A percentile compares a stretch with the other conserved stretches of the same genome.
These are phyloP conservation scores for Tolypocladium album DNA, from an alignment of 2,329 filamentous ascomycete species.

Conservation along the genomic window DNA sequence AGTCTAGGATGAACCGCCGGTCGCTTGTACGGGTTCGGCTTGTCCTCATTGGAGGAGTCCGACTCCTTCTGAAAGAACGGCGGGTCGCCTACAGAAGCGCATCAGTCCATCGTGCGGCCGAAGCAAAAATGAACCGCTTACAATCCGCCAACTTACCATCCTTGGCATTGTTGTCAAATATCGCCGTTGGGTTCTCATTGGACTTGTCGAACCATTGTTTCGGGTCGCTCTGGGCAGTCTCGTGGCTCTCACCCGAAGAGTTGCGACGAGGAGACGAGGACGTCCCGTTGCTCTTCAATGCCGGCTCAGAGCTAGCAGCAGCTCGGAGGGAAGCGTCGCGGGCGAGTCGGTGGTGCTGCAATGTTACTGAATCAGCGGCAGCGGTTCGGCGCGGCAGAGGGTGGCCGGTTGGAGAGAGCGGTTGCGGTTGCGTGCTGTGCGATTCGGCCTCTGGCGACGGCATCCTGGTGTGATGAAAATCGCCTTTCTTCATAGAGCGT, in stretches of 20 bases:
- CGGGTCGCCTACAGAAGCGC: conserved; percentile 29
- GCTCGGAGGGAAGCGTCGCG: conserved; percentile 27
- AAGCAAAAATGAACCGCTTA: not conserved
- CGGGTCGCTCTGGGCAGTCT: conserved; percentile 37
- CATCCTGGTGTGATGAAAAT: conserved; percentile 16
- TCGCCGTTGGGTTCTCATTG: conserved; percentile 36
- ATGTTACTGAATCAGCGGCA: conserved; percentile 34
- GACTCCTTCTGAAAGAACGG: conserved; percentile 45
- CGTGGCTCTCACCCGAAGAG: conserved; percentile 39
- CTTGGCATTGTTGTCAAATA: conserved; percentile 32
- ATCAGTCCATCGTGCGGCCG: not conserved
- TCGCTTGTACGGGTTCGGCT: conserved; percentile 12
- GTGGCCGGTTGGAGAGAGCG: conserved; percentile 21
- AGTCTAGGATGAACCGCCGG: conserved; percentile 17
- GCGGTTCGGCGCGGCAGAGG: conserved; percentile 32
- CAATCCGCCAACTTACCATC: conserved; percentile 25
- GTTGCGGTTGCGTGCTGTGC: conserved; percentile 13
- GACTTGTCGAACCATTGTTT: conserved; percentile 44
- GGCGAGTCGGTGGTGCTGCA: conserved; percentile 33
- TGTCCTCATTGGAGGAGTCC: conserved; percentile 39
- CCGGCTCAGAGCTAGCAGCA: conserved; percentile 12
- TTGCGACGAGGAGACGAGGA: conserved; percentile 19
- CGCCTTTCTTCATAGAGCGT: not conserved
- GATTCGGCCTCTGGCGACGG: conserved; percentile 12
- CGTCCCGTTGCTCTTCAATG: conserved; percentile 7